Percentiles rank a stretch among this genome's conserved stretches.
Conservation (phyloP, 768 basidiomycete genomes). For the Calocybe gangraenosa region DNA sequence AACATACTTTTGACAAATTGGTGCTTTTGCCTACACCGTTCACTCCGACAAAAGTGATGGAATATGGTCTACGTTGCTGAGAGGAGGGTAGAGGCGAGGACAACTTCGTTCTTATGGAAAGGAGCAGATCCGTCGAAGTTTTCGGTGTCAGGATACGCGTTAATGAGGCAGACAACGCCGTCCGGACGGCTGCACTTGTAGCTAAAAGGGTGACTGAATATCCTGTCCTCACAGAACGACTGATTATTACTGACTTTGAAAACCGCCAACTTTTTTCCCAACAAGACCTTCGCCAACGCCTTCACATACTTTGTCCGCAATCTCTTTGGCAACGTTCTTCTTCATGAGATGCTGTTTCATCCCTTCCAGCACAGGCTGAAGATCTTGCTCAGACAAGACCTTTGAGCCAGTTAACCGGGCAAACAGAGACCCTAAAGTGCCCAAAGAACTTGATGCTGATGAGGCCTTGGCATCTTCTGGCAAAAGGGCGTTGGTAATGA, state of each 20-base stretch:
- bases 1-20: constrained; percentile 96
- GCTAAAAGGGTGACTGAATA: constrained; percentile 39
- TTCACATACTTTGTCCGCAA: constrained; percentile 92
- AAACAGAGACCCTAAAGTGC: constrained; percentile 74
- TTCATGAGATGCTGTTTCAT: constrained; percentile 99
- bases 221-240: constrained; percentile 8
- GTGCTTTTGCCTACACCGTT: constrained; percentile 99
- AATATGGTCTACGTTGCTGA: constrained; percentile 81
- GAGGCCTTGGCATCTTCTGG: constrained; percentile 32
- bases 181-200: constrained; percentile 77
- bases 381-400: constrained; percentile 73
- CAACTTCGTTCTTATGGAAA: constrained; percentile 89
- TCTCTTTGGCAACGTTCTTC: constrained; percentile 97
- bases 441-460: constrained; percentile 41
- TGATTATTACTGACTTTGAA: constrained; percentile 61
- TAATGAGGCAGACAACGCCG: constrained; percentile 79
- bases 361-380: constrained; percentile 82
- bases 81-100: constrained; percentile 69
- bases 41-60: constrained; percentile 95
- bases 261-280: constrained; percentile 87
- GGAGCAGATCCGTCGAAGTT: constrained; percentile 92
- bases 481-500: constrained; percentile 57
- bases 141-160: constrained; percentile 95
- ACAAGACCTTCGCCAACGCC: constrained; percentile 87
- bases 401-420: constrained; percentile 84